Percentiles rank a stretch among this genome's conserved stretches.
Conservation (phyloP, 2,329 filamentous ascomycete genomes). For the Bipolaris sorokiniana region DNA sequence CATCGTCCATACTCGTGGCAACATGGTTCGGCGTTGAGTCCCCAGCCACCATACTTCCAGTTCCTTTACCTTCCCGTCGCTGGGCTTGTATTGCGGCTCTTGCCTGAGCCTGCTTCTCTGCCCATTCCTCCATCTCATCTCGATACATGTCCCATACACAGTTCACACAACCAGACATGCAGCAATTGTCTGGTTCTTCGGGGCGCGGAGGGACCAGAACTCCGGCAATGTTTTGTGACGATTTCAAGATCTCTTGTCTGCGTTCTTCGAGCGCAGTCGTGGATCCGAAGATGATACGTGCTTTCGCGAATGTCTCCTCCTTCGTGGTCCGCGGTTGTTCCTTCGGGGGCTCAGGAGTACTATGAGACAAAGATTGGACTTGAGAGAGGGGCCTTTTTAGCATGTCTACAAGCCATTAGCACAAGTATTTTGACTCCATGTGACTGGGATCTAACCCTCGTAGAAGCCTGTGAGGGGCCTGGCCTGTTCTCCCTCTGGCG, state of each 20-base stretch:
- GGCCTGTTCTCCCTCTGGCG: constrained; percentile 47
- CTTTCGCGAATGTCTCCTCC: constrained; percentile 62
- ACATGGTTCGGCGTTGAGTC: constrained; percentile 56
- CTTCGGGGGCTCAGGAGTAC: constrained; percentile 44
- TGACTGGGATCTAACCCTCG: constrained; percentile 30
- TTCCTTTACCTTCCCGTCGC: constrained; percentile 35
- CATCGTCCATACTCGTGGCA: constrained; percentile 74
- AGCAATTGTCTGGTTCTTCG: constrained; percentile 94
- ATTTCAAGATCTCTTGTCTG: constrained; percentile 63
- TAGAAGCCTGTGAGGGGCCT: constrained; percentile 49
- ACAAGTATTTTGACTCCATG: background rate
- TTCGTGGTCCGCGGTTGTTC: constrained; percentile 54
- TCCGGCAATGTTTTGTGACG: constrained; percentile 73
- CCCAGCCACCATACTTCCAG: constrained; percentile 45
- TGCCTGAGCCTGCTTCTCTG: constrained; percentile 67
- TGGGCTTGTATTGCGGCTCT: constrained; percentile 57
- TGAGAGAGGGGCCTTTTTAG: constrained; percentile 38
- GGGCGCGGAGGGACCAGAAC: constrained; percentile 83
- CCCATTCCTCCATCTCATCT: constrained; percentile 93
- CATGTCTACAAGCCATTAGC: constrained; percentile 45
- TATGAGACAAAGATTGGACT: constrained; percentile 40
- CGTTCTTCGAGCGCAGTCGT: constrained; percentile 75
- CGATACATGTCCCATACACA: constrained; percentile 94
- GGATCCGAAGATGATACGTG: constrained; percentile 80
- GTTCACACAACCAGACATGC: constrained; percentile 97